Base-by-base conservation (phyloP, 2,329 filamentous ascomycete genomes). In the Beauveria rudraprayagi region DNA sequence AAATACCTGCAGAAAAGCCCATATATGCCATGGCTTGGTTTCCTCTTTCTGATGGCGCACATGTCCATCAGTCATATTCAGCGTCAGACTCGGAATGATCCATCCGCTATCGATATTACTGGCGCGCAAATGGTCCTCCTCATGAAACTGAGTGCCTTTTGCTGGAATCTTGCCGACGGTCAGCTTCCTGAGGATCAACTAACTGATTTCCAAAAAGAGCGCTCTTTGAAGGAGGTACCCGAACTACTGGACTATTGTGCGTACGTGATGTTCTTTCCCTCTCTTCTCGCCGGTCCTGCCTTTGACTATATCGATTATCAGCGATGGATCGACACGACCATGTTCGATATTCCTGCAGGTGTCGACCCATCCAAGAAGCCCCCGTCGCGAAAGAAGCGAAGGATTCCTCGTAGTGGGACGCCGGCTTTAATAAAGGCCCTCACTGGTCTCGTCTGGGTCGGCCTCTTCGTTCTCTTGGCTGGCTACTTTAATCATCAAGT, bases 1-100 rank as follows among this genome's bases (percentile, higher is more conserved):
- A 85, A 88, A 66, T 92, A 87, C 71, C 78, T 97, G 50, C 83
- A 91, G 66, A 74, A 73, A 41, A 92, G 91, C 22, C 91, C 91
- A 0, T 90, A 93, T 71, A 99, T 99, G 94, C 94, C 94, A 77
- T 99, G 94, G 94, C 81, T 97, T 55, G 92, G 87, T 63, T 99
- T 99, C 74, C 80, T 91, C 55, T 97, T 96, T 70, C 78, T 96
- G 61, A 97, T 99, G 93, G 88, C 87, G 60, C 93, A 99, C 76
- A 90, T 97, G 88, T 93, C 92, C 51, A 73, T 93, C 68, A 96
- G 86, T 72, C 94, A 99, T 73, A 88, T 99, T 64, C 78, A 84
- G 62, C 89, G 95, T 44, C 91, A 96, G 73, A 83, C 86, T 44
- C 77, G 82, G 44, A 80, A 89, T 67, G 81, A 85, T 63, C 84